Conservation (phyloP, 2,329 filamentous ascomycete genomes). For the Ceratocystis alfenasii region DNA sequence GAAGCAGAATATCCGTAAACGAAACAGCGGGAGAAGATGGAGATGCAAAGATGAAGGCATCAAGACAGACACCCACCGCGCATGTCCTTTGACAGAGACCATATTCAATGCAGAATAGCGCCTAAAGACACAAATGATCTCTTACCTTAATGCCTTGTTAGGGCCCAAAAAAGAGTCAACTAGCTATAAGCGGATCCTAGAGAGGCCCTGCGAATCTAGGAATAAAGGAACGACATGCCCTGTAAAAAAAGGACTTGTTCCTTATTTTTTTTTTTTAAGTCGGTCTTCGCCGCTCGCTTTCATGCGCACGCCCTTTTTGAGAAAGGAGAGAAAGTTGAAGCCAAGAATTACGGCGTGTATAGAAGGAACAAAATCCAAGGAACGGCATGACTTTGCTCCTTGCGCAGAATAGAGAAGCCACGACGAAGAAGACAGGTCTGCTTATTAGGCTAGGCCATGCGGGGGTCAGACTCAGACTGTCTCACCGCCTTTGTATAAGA, state of each 20-base stretch:
- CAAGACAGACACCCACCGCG: neutral
- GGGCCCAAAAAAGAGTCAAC: neutral
- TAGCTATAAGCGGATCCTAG: neutral
- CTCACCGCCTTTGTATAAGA: neutral
- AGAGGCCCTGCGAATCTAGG: neutral
- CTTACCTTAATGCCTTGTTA: too few relatives aligned
- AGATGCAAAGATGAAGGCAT: neutral
- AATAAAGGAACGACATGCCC: neutral
- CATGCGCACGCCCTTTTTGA: constrained; percentile 6
- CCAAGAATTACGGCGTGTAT: constrained; percentile 1
- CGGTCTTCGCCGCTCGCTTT: constrained; percentile 5
- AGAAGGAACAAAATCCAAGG: neutral
- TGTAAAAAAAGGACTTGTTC: neutral
- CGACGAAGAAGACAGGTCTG: neutral
- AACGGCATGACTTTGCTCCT: neutral
- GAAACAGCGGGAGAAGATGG: neutral
- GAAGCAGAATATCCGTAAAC: neutral
- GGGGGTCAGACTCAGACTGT: neutral
- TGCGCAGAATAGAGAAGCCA: neutral
- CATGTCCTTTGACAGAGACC: neutral
- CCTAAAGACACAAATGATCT: too few relatives aligned
- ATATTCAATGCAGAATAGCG: neutral
- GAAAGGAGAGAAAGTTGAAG: neutral
- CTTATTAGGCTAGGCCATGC: too few relatives aligned
- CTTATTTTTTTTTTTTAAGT: neutral